Evolutionary conservation across 352 stramenopile species (phyloP).

Genomic region (Phytophthora colocasiae): DNA sequence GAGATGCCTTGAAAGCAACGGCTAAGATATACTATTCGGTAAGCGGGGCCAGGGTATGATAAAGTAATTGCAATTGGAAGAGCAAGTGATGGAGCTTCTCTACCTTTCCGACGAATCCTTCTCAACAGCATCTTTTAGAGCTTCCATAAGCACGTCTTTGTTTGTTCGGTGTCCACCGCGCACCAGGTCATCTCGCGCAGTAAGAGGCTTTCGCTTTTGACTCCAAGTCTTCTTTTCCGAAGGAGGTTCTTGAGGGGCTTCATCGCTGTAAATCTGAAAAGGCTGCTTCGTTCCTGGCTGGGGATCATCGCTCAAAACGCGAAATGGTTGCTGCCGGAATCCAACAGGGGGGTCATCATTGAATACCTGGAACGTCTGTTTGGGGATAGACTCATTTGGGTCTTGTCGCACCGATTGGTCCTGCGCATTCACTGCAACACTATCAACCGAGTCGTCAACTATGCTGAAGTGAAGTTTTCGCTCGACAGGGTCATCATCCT

Average conservation of each 20-base stretch:
- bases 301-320: slow-evolving; percentile 52
- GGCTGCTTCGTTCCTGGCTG: slow-evolving; percentile 29
- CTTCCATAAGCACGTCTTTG: slow-evolving; percentile 80
- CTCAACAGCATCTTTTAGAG: slow-evolving; percentile 31
- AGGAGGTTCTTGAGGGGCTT: slow-evolving; percentile 29
- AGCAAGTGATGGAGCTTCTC: slow-evolving; percentile 19
- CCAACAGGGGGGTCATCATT: slow-evolving; percentile 42
- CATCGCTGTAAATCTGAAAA: slow-evolving; percentile 64
- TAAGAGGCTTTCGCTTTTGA: slow-evolving; percentile 68
- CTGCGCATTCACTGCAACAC: slow-evolving; percentile 53
- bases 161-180: slow-evolving; percentile 68
- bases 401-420: slow-evolving; percentile 62
- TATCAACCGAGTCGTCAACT: slow-evolving; percentile 84
- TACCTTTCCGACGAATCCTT: slow-evolving; percentile 54
- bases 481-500: slow-evolving; percentile 76
- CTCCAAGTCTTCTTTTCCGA: slow-evolving; percentile 40
- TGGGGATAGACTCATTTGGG: slow-evolving; percentile 42
- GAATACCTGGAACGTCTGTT: slow-evolving; percentile 53
- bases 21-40: slow-evolving; percentile 41
- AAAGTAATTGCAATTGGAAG: slow-evolving; percentile 22
- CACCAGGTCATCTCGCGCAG: slow-evolving; percentile 73
- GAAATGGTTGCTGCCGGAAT: slow-evolving; percentile 36
- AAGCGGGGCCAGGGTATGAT: slow-evolving; percentile 24
- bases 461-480: slow-evolving; percentile 87
- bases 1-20: slow-evolving; percentile 22